Conservation (phyloP, 139 green algal genomes). For the Deuterostichococcus epilithicus region DNA sequence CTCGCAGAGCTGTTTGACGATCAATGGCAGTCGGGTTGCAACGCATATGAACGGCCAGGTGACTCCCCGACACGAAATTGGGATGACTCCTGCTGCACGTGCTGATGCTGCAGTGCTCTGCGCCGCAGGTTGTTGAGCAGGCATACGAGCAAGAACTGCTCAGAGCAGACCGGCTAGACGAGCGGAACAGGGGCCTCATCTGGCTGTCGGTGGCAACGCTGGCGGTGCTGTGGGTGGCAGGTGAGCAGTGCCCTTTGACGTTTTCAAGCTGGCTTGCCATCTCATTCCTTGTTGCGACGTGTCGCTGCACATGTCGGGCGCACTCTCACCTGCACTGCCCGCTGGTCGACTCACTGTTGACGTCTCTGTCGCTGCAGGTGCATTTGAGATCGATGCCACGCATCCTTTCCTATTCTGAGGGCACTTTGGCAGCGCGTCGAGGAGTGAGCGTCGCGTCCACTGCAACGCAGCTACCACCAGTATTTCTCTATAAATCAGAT, state of each 20-base stretch:
- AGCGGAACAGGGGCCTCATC: slow-evolving; percentile 32
- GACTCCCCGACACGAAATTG: no score
- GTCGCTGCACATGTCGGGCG: not conserved
- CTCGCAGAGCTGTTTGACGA: no score
- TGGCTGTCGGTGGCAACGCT: slow-evolving; percentile 36
- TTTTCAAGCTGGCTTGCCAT: not conserved
- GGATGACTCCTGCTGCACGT: slow-evolving; percentile 10
- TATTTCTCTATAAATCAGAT: no score
- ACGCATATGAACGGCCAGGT: no score
- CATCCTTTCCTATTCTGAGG: not conserved
- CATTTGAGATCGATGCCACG: not conserved
- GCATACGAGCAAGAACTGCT: not conserved
- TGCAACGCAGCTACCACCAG: not conserved
- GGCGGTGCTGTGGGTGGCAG: slow-evolving; percentile 27
- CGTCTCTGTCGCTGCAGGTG: not conserved
- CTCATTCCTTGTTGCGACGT: not conserved
- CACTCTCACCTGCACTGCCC: not conserved
- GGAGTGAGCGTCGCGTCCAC: not conserved
- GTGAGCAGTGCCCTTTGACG: slow-evolving; percentile 19
- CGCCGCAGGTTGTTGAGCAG: not conserved
- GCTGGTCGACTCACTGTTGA: not conserved
- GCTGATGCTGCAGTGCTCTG: no score
- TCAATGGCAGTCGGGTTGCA: no score
- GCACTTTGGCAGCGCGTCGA: not conserved
- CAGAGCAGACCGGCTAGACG: slow-evolving; percentile 1